phyloP scores from a whole-genome alignment of 2,329 filamentous ascomycete species.

The Hortaea sp. region DNA sequence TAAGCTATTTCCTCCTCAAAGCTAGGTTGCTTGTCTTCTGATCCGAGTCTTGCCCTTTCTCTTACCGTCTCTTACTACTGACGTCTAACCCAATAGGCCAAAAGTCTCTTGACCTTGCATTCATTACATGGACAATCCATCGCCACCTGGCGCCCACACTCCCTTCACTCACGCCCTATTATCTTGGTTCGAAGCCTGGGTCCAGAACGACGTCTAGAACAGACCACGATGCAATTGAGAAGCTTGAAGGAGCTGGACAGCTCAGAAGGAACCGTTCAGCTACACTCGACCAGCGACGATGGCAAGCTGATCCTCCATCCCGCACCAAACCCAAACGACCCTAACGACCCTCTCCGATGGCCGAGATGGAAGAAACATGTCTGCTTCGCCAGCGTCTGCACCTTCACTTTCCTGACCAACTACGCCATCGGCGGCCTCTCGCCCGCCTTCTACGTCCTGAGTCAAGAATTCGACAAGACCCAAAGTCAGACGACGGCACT shows the following conservation, averaged over 20 bases:
- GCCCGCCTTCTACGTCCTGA: conserved; percentile 33
- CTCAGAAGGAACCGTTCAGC: conserved; percentile 30
- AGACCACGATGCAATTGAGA: conserved; percentile 20
- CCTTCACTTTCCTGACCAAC: conserved; percentile 39
- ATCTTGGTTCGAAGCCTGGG: conserved; percentile 12
- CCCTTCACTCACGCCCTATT: not conserved
- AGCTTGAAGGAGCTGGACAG: conserved; percentile 27
- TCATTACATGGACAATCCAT: too few relatives aligned
- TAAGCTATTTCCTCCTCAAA: too few relatives aligned
- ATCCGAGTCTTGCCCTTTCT: too few relatives aligned
- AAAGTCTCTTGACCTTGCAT: too few relatives aligned
- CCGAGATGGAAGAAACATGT: conserved; percentile 37
- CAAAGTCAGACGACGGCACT: conserved; percentile 34
- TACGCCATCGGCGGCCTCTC: conserved; percentile 36
- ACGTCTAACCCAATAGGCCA: too few relatives aligned
- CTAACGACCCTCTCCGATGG: conserved; percentile 42
- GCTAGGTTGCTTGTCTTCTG: too few relatives aligned
- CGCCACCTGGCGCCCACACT: too few relatives aligned
- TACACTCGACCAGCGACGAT: conserved; percentile 16
- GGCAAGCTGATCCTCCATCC: conserved; percentile 35
- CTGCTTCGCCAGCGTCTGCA: conserved; percentile 35
- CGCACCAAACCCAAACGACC: conserved; percentile 35
- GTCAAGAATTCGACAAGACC: conserved; percentile 37
- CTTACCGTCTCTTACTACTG: too few relatives aligned
- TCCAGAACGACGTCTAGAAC: conserved; percentile 9